Evolutionary conservation across 495 filamentous ascomycete species (phyloP), one percentile per base, ranked within the genome.

Genomic region (Neurospora intermedia): DNA sequence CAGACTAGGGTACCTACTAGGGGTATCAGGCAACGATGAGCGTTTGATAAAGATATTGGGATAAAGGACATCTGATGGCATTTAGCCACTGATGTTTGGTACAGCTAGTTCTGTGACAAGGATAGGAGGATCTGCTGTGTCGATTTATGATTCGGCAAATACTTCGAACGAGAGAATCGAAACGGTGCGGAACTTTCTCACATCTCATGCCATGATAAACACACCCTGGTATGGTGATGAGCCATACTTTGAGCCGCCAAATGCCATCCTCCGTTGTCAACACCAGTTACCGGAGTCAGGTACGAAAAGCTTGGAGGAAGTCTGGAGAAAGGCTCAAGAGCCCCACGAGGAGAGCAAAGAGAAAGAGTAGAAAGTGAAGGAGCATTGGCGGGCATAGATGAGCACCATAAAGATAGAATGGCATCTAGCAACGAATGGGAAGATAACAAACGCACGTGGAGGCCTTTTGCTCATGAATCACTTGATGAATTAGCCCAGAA

Each of bases 11-110:
- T n/a, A 43, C n/a, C 70, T 31, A 31, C 27, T 31, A 27, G 23
- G 40, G 31, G 15, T 35, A 23, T 48, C 15, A 3, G 27, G 43
- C 11, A 5, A 10, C 1, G 23, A 6, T 71, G 35, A 73, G 69
- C 72, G 20, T 71, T 70, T 73, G 70, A 73, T 73, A 35, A 70
- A 45, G 72, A 27, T 71, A 23, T 54, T 69, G 45, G 69, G 41
- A 27, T 70, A 48, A 73, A 71, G 27, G 23, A 38, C 42, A 31
- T 16, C 16, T 43, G 42, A 38, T 8, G 42, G 39, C 16, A 71
- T 74, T 74, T 74, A 72, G 35, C 70, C 73, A 73, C 23, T 18
- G 27, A 35, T 35, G 15, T 13, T 18, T 62, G 27, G 54, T 35
- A 62, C 27, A 62, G 20, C 54, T 9, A 62, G 27, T 23, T 62